Evolutionary conservation across 495 filamentous ascomycete species (phyloP).

Genomic region (Clavariopsis aquatica): DNA sequence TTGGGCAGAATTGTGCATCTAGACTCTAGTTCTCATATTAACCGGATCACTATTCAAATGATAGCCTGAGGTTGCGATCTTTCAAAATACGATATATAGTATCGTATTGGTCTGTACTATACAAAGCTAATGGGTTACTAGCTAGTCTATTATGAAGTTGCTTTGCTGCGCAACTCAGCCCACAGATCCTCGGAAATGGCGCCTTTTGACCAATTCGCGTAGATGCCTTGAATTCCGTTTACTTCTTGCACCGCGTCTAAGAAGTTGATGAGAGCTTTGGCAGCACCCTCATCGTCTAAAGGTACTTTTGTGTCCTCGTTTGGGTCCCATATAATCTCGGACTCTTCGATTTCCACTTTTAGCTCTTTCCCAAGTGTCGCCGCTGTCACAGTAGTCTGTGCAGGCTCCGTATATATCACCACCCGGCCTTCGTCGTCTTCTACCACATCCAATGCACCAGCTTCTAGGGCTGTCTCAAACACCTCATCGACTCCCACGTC

Average conservation of each 20-base stretch:
- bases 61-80: too few relatives aligned
- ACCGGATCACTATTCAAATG: too few relatives aligned
- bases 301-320: conserved; percentile 74
- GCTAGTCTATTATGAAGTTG: conserved; percentile 15
- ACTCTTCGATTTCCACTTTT: conserved; percentile 63
- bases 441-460: conserved; percentile 78
- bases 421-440: conserved; percentile 69
- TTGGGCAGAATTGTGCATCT: too few relatives aligned
- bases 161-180: conserved; percentile 39
- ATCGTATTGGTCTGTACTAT: too few relatives aligned
- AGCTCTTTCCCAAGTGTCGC: conserved; percentile 60
- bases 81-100: too few relatives aligned
- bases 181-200: conserved; percentile 34
- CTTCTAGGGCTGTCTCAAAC: conserved; percentile 82
- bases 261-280: conserved; percentile 55
- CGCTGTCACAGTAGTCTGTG: conserved; percentile 63
- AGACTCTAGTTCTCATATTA: too few relatives aligned
- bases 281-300: conserved; percentile 48
- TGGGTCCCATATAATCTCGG: conserved; percentile 82
- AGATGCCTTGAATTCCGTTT: conserved; percentile 44
- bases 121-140: too few relatives aligned
- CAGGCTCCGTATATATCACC: conserved; percentile 73
- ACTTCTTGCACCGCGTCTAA: conserved; percentile 54
- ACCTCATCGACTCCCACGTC: conserved; percentile 67
- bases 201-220: conserved; percentile 39